These are phyloP conservation scores for Phytopythium oedochilum DNA, from an alignment of 352 stramenopile genomes.

Conservation along the genomic window DNA sequence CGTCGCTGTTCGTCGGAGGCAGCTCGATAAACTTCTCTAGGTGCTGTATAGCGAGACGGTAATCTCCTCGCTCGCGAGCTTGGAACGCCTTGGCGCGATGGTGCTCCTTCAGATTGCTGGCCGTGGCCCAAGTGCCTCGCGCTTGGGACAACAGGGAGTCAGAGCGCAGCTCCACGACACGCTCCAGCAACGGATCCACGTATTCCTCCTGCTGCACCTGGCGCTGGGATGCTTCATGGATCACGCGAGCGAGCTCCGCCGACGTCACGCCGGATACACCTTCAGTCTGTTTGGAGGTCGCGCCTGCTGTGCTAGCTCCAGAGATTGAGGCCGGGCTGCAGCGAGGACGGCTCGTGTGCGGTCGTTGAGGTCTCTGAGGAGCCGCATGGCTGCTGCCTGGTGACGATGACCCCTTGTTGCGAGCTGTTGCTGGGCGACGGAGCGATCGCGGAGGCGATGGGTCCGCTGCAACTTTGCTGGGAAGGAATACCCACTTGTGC, in stretches of 20 bases:
- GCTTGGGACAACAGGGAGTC: slow-evolving; percentile 15
- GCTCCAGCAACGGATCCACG: slow-evolving; percentile 31
- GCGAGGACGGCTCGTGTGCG: background rate
- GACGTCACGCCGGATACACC: background rate
- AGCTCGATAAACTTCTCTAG: slow-evolving; percentile 26
- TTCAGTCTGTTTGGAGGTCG: background rate
- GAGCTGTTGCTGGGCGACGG: background rate
- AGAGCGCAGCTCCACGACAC: slow-evolving; percentile 39
- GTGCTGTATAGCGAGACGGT: slow-evolving; percentile 31
- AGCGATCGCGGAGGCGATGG: background rate
- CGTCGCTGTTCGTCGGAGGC: slow-evolving; percentile 5
- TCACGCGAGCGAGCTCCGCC: slow-evolving; percentile 8
- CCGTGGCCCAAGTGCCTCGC: slow-evolving; percentile 17
- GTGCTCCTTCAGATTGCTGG: slow-evolving; percentile 34
- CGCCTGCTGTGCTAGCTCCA: background rate
- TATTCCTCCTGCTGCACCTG: slow-evolving; percentile 44
- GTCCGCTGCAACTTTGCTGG: background rate
- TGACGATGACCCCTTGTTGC: background rate
- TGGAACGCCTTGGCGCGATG: slow-evolving; percentile 40
- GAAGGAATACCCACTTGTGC: slow-evolving; percentile 2
- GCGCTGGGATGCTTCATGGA: slow-evolving; percentile 35
- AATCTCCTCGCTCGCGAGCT: slow-evolving; percentile 40
- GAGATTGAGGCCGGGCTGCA: background rate
- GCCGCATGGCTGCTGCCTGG: background rate
- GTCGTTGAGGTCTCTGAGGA: background rate